Percentiles rank a stretch among this genome's conserved stretches.
phyloP scores from a whole-genome alignment of 2,329 filamentous ascomycete species.

The Capronia americana region DNA sequence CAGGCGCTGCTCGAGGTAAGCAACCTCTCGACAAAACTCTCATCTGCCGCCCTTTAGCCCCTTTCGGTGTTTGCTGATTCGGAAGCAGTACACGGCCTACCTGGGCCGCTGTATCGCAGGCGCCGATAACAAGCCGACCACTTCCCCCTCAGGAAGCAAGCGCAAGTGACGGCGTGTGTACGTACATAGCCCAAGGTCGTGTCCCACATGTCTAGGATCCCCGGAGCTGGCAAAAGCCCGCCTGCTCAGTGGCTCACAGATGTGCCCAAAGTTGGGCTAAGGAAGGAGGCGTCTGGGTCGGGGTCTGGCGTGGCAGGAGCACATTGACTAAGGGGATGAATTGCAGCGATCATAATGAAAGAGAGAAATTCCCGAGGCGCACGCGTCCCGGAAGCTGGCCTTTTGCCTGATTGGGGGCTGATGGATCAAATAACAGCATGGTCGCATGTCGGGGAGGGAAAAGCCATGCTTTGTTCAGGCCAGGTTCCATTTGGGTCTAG shows the following conservation, averaged over 20 bases:
- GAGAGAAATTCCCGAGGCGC: background rate
- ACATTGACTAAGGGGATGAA: background rate
- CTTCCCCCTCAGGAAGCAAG: background rate
- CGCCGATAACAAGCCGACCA: conserved; percentile 1
- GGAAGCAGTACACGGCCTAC: conserved; percentile 13
- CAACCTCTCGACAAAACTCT: background rate
- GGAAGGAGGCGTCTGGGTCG: background rate
- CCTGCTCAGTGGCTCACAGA: background rate
- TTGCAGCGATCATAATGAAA: background rate
- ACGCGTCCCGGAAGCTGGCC: background rate
- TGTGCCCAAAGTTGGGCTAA: background rate
- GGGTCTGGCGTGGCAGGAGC: background rate
- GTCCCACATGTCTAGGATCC: background rate
- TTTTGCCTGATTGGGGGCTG: background rate
- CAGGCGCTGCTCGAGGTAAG: conserved; percentile 17
- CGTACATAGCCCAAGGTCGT: background rate
- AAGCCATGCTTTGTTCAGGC: background rate
- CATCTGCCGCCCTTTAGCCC: background rate
- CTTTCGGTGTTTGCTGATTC: background rate
- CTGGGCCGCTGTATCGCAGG: conserved; percentile 16
- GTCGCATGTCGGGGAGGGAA: background rate
- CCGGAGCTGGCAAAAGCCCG: background rate
- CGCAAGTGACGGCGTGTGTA: conserved; percentile 5
- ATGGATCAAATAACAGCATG: background rate
- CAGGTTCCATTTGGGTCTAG: background rate